Percentiles rank a stretch among this genome's conserved stretches.
Conservation (phyloP, 148 eudicot genomes). For the Amaranthus hypochondriacus region DNA sequence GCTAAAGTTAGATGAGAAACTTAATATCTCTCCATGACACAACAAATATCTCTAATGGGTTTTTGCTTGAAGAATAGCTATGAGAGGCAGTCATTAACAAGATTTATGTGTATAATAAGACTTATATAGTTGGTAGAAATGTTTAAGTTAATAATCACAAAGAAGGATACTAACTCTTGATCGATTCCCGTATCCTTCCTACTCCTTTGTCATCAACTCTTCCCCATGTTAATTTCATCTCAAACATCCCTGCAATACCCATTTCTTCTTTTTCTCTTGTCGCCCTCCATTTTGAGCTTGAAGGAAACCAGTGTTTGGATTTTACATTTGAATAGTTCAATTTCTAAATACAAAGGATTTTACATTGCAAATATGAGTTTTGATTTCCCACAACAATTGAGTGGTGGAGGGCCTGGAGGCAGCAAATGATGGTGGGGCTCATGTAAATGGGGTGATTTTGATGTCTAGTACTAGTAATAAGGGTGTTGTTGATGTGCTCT, state of each 20-base stretch:
- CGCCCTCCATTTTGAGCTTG: not conserved
- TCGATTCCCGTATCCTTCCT: not conserved
- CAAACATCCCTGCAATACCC: not conserved
- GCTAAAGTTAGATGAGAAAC: too few relatives aligned
- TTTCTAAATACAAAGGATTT: not conserved
- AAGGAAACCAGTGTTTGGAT: not conserved
- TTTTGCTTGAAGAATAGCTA: not conserved
- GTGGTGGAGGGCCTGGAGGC: not conserved
- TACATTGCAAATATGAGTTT: not conserved
- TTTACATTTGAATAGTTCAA: not conserved
- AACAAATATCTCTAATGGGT: not conserved
- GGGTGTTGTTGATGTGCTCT: not conserved
- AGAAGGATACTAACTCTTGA: not conserved
- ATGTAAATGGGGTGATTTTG: not conserved
- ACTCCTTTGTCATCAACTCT: not conserved
- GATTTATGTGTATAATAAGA: not conserved
- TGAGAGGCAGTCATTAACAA: not conserved
- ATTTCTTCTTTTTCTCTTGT: not conserved
- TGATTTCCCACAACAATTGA: not conserved
- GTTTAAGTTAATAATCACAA: too few relatives aligned
- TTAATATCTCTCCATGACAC: too few relatives aligned
- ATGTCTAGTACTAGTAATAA: not conserved
- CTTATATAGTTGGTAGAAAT: not conserved
- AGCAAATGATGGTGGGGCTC: not conserved
- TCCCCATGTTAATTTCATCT: not conserved